These are phyloP conservation scores for Hymenoscyphus scutula DNA, from an alignment of 2,329 filamentous ascomycete species.

Conservation along the genomic window DNA sequence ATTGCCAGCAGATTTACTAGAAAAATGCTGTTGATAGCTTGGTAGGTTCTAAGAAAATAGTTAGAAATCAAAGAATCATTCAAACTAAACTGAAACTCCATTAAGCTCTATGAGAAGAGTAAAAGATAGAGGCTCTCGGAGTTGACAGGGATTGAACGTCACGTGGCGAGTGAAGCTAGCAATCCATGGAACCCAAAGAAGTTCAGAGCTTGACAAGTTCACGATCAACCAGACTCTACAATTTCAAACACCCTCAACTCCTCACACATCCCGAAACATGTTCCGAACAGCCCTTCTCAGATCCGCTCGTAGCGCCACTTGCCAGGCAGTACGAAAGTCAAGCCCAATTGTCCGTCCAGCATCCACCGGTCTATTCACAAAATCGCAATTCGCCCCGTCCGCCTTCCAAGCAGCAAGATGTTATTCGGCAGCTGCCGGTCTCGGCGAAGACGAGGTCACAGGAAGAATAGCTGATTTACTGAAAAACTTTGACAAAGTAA, in stretches of 20 bases:
- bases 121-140: neutral
- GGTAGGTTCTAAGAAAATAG: neutral
- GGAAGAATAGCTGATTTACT: slow-evolving; percentile 89
- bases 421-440: slow-evolving; percentile 80
- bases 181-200: neutral
- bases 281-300: slow-evolving; percentile 85
- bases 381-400: slow-evolving; percentile 61
- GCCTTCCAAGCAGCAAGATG: slow-evolving; percentile 70
- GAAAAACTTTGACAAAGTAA: slow-evolving; percentile 95
- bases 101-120: neutral
- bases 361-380: slow-evolving; percentile 58
- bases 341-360: slow-evolving; percentile 58
- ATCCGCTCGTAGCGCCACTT: slow-evolving; percentile 58
- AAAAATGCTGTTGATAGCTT: neutral
- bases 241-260: slow-evolving; percentile 16
- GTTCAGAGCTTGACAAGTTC: slow-evolving; percentile 16
- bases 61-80: neutral
- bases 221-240: slow-evolving; percentile 16
- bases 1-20: slow-evolving; percentile 16
- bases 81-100: neutral
- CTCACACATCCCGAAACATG: slow-evolving; percentile 56
- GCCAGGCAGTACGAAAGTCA: slow-evolving; percentile 49
- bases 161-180: neutral
- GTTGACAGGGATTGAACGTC: neutral
- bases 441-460: slow-evolving; percentile 82